These are phyloP conservation scores for Naegleria lovaniensis DNA, from an alignment of 208 protist genomes.

Conservation along the genomic window DNA sequence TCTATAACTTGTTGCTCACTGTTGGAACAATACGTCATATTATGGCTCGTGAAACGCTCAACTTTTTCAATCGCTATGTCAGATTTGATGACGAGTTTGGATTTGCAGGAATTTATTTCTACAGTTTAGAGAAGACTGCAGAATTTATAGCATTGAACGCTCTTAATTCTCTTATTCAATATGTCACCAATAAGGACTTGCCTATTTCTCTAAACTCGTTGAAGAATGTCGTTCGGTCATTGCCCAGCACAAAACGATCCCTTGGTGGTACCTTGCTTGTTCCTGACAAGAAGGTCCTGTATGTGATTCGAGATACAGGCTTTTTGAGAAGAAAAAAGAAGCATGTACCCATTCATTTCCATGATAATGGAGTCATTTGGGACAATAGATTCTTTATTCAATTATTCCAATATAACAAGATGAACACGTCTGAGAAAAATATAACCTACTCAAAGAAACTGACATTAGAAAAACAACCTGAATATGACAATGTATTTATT, in stretches of 20 bases:
- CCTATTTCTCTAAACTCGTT: not conserved
- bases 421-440: not conserved
- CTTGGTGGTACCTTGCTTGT: not conserved
- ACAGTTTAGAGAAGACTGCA: not conserved
- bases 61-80: not conserved
- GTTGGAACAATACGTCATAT: not conserved
- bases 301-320: not conserved
- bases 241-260: not conserved
- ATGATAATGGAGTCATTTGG: not conserved
- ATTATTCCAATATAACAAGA: constrained; percentile 7
- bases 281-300: not conserved
- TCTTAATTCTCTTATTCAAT: not conserved
- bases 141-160: not conserved
- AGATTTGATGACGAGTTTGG: constrained; percentile 1
- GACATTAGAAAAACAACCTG: not conserved
- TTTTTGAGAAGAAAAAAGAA: not conserved
- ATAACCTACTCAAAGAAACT: not conserved
- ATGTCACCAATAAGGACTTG: not conserved
- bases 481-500: not conserved
- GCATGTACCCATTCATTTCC: not conserved
- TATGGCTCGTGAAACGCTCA: not conserved
- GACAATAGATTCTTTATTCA: constrained; percentile 11
- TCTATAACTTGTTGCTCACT: not conserved
- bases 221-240: not conserved
- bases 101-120: constrained; percentile 3